A percentile compares a stretch with the other conserved stretches of the same genome.
These are phyloP conservation scores for Trichoderma guizhouense DNA, from an alignment of 2,329 filamentous ascomycete species.

Conservation along the genomic window DNA sequence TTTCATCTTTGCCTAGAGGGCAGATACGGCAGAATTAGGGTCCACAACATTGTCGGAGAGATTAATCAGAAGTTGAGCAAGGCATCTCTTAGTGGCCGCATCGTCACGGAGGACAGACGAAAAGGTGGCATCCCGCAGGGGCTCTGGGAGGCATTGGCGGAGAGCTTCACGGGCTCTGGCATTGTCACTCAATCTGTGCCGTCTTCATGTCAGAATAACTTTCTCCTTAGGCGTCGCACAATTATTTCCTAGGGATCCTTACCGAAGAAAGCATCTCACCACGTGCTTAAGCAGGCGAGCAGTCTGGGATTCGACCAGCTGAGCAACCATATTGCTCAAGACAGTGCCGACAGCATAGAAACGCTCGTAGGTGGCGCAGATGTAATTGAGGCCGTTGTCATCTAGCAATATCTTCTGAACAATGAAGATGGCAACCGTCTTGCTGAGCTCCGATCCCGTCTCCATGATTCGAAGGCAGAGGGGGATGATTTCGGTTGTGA, in stretches of 20 bases:
- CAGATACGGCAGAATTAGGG: constrained; percentile 33
- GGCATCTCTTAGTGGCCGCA: constrained; percentile 93
- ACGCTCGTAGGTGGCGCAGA: constrained; percentile 96
- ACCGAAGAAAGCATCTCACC: constrained; percentile 94
- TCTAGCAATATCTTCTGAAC: constrained; percentile 98
- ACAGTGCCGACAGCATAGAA: constrained; percentile 98
- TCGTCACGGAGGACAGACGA: constrained; percentile 94
- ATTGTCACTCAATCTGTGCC: constrained; percentile 81
- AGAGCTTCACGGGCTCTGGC: constrained; percentile 91
- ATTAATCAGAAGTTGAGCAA: constrained; percentile 95
- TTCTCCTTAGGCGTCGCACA: not conserved
- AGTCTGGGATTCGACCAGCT: constrained; percentile 96
- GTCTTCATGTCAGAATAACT: constrained; percentile 20
- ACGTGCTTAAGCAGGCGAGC: constrained; percentile 95
- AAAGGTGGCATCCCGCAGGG: constrained; percentile 97
- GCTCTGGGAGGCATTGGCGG: constrained; percentile 92
- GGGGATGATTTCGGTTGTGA: constrained; percentile 97
- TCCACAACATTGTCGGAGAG: constrained; percentile 81
- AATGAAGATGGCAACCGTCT: constrained; percentile 99
- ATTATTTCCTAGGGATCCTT: constrained; percentile 30
- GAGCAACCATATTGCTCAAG: constrained; percentile 96
- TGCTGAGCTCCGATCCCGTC: constrained; percentile 95
- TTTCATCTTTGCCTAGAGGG: constrained; percentile 28
- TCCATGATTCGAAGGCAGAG: constrained; percentile 98
- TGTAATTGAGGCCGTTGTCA: constrained; percentile 95